These are phyloP conservation scores for Rhipidocladum racemiflorum DNA, from an alignment of 176 grass and related monocot species.

Conservation along the genomic window DNA sequence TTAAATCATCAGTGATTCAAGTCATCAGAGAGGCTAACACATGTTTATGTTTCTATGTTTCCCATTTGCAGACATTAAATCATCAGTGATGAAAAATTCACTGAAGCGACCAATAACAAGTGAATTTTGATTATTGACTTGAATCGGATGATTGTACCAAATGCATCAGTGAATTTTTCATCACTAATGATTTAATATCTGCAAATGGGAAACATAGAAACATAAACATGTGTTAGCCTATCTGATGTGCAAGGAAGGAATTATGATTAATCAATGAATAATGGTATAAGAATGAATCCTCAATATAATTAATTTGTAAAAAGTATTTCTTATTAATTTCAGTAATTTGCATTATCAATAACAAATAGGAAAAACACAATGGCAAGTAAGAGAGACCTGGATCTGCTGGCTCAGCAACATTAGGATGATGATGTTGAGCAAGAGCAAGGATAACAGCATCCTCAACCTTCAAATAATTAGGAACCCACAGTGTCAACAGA, in stretches of 20 bases:
- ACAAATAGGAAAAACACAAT: constrained; percentile 16
- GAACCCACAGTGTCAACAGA: constrained; percentile 16
- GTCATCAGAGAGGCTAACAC: constrained; percentile 17
- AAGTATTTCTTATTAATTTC: constrained; percentile 22
- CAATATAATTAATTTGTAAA: not conserved
- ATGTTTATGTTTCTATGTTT: constrained; percentile 13
- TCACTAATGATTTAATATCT: constrained; percentile 75
- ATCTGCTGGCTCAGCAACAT: constrained; percentile 44
- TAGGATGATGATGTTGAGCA: constrained; percentile 56
- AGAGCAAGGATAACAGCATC: constrained; percentile 87
- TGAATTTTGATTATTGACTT: no score
- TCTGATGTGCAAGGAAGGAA: constrained; percentile 2
- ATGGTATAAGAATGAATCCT: not conserved
- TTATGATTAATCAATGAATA: not conserved
- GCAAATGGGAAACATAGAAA: constrained; percentile 30
- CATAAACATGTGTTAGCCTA: constrained; percentile 13
- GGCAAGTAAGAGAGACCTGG: constrained; percentile 47
- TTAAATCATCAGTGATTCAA: no score
- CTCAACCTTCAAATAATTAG: constrained; percentile 64
- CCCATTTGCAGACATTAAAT: constrained; percentile 63
- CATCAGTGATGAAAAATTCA: constrained; percentile 74
- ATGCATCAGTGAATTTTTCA: constrained; percentile 82
- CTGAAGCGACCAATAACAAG: no score
- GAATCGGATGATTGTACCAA: constrained; percentile 65
- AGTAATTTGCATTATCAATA: constrained; percentile 11